Evolutionary conservation across 108 stramenopile species (phyloP), one percentile per base, ranked within the genome.

Genomic region (Nitzschia sp.): DNA sequence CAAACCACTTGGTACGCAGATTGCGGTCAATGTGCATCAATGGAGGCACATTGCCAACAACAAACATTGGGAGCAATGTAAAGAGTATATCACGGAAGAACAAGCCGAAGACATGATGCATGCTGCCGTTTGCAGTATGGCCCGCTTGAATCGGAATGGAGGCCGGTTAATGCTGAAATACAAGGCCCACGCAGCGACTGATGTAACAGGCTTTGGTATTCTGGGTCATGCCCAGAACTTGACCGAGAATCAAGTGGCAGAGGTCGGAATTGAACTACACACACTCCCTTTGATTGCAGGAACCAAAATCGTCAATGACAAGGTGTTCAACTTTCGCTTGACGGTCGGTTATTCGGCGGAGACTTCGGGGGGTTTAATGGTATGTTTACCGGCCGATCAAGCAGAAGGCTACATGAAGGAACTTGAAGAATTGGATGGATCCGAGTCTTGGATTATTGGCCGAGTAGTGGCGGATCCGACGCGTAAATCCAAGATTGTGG

Each of bases 191-290:
- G 93, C 90, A 3, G 86, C 76, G 0, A 94, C 93, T 33, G 93
- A 94, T 76, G 93, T 94, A 6, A 94, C 93, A 28, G 93, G 93
- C 38, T 94, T 94, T 83, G 93, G 93, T 30, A 73, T 91, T 1
- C 62, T 91, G 46, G 93, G 93, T 1, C 93, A 94, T 74, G 90
- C 90, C 24, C 90, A 91, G 65, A 94, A 94, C 66, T 69, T 94
- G 21, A 76, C 85, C 66, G 90, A 95, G 58, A 88, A 90, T 75
- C 90, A 92, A 76, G 38, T 35, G 17, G 89, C 54, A 19, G 66
- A 64, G 23, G 87, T 91, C 9, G 87, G 90, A 9, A 87, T 90
- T 60, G 87, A 87, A 45, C 66, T 93, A 26, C 85, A 89, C 58
- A 87, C 90, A 15, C 73, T 95, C 21, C 93, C 93, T 0, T 83